Conservation (phyloP, 306 rosid species). For the Cicer pinnatifidum region DNA sequence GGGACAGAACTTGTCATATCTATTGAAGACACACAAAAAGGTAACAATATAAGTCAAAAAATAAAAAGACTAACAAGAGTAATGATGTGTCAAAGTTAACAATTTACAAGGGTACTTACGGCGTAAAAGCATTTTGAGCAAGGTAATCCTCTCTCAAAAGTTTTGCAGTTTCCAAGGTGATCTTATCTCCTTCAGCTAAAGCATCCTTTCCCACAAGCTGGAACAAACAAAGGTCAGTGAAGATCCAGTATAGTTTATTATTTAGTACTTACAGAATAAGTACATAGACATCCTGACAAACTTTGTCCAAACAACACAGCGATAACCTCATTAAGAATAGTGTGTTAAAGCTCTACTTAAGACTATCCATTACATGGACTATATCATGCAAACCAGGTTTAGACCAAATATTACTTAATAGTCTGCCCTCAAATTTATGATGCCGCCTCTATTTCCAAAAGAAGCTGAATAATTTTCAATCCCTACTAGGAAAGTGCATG, state of each 20-base stretch:
- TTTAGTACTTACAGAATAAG: conserved; percentile 20
- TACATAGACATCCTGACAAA: conserved; percentile 8
- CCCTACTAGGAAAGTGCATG: conserved; percentile 31
- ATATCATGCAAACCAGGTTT: conserved; percentile 28
- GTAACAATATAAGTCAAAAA: conserved; percentile 20
- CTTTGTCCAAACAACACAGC: conserved; percentile 35
- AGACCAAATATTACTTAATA: conserved; percentile 5
- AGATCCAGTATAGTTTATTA: conserved; percentile 30
- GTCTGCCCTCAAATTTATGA: conserved; percentile 28
- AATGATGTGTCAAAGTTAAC: conserved; percentile 28
- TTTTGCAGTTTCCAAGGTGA: conserved; percentile 96
- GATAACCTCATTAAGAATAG: conserved; percentile 30
- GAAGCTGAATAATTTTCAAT: conserved; percentile 40
- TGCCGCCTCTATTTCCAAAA: conserved; percentile 16
- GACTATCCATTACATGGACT: conserved; percentile 1
- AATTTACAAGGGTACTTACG: conserved; percentile 59
- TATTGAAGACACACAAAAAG: conserved; percentile 48
- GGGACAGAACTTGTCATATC: conserved; percentile 98
- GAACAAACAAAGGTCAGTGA: conserved; percentile 39
- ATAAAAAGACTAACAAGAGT: conserved; percentile 23
- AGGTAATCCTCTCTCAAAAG: conserved; percentile 99
- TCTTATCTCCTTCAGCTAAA: conserved; percentile 96
- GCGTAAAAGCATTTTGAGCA: conserved; percentile 99
- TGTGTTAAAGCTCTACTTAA: conserved; percentile 38
- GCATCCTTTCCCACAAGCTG: conserved; percentile 99